Evolutionary conservation across 768 basidiomycete species (phyloP), one percentile per base, ranked within the genome.

Genomic region (Gloeostereum incarnatum): DNA sequence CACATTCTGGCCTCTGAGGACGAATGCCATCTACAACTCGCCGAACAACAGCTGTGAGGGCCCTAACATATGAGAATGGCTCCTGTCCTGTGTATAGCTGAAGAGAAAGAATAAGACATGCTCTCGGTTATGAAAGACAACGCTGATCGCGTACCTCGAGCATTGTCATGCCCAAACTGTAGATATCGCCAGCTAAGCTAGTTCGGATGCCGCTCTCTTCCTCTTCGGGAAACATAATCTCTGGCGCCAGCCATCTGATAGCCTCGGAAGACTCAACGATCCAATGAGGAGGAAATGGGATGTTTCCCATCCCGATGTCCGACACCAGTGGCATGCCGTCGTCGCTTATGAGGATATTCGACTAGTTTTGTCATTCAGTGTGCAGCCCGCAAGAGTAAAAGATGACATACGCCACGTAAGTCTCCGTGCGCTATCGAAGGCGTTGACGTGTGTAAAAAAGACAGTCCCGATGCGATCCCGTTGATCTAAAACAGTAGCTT

Each of bases 111-210:
- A 36, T 11, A 9, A 4, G 20, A 22, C 19, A 30, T 19, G 27
- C 23, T 18, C 5, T 13, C 23, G 21, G 4, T 14, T 19, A 39
- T 16, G 16, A 24, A 3, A 4, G 19, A 2, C 4, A 18, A 33
- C 8, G 7, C 32, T 8, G 11, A 17, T 17, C 16, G 39, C 42
- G 11, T 22, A 44, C 42, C 34, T 44, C 38, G 6, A 44, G 19
- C 26, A 44, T 30, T 7, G 27, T 39, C 42, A 44, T 44, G 11
- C 42, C 42, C 16, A 44, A 44, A 17, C 42, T 44, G 19, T 44
- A 39, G 2, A 44, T 38, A 22, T 44, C 42, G 16, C 38, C 37
- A 31, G 34, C 40, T 5, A 31, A 27, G 11, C 38, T 26, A 2
- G 38, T 35, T 11, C 11, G 19, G 19, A 11, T 11, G 2, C 11